phyloP scores from a whole-genome alignment of 768 basidiomycete species.

The Suillus sp. region DNA sequence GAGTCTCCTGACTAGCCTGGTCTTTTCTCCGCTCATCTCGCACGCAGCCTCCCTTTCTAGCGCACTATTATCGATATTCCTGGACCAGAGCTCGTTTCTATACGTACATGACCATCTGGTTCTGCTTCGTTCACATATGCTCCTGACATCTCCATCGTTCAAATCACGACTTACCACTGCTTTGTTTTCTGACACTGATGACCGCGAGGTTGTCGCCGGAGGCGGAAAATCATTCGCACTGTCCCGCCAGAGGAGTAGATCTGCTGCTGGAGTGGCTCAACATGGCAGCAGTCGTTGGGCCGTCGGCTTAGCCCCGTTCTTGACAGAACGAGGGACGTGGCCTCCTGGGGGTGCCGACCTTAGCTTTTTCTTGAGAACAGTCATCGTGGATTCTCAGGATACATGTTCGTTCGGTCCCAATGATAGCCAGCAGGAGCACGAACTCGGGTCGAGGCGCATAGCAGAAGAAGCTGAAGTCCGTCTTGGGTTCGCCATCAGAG shows the following conservation, averaged over 20 bases:
- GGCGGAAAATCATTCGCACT: slow-evolving; percentile 24
- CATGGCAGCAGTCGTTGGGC: slow-evolving; percentile 45
- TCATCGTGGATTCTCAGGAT: slow-evolving; percentile 81
- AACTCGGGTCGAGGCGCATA: slow-evolving; percentile 38
- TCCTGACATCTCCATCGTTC: slow-evolving; percentile 74
- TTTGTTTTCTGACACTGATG: slow-evolving; percentile 75
- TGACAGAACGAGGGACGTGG: slow-evolving; percentile 80
- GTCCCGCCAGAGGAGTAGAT: slow-evolving; percentile 24
- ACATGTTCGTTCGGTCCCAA: slow-evolving; percentile 22
- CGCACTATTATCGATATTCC: slow-evolving; percentile 66
- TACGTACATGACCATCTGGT: slow-evolving; percentile 67
- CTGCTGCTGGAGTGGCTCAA: slow-evolving; percentile 23
- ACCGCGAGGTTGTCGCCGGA: slow-evolving; percentile 40
- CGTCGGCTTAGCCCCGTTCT: slow-evolving; percentile 70
- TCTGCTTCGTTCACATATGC: slow-evolving; percentile 73
- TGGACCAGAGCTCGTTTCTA: slow-evolving; percentile 63
- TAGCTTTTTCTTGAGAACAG: slow-evolving; percentile 79
- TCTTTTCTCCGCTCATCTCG: slow-evolving; percentile 59
- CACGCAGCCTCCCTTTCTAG: slow-evolving; percentile 67
- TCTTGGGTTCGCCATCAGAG: slow-evolving; percentile 83
- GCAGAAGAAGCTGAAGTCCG: slow-evolving; percentile 70
- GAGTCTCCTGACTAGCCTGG: slow-evolving; percentile 58
- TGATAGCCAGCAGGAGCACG: slow-evolving; percentile 27
- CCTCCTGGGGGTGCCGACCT: slow-evolving; percentile 86
- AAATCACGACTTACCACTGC: slow-evolving; percentile 67